Evolutionary conservation across 805 yeast genomes (phyloP), one percentile per base, ranked within the genome.

Genomic region (Saccharomycopsis fibuligera): DNA sequence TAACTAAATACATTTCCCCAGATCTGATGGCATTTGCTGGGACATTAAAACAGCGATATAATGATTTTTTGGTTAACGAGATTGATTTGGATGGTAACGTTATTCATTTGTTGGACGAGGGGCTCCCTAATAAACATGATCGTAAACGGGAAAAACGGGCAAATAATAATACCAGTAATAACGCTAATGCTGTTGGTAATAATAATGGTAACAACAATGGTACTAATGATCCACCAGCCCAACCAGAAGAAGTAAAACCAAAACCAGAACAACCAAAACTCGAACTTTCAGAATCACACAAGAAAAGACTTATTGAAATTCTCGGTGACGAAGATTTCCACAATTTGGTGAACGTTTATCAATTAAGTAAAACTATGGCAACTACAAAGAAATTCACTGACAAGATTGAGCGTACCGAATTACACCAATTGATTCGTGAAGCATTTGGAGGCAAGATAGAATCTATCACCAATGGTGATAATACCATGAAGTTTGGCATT

Each of bases 21-120:
- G 72, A 68, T 3, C 58, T 70, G 23, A 64, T 70, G 8, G 95
- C 96, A 2, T 87, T 93, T 55, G 62, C 64, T 16, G 99, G 98
- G 2, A 73, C 75, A 12, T 70, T 93, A 58, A 93, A 93, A 64
- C 95, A 86, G 60, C 72, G 96, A 53, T 90, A 89, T 65, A 83
- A 96, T 10, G 99, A 93, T 62, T 93, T 93, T 62, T 74, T 87
- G 61, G 99, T 93, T 40, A 87, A 89, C 64, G 99, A 93, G 64
- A 83, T 93, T 49, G 83, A 73, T 52, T 57, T 66, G 27, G 67
- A 76, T 21, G 95, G 86, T 1, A 66, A 76, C 1, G 96, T 89
- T 1, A 75, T 90, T 10, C 90, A 82, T 62, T 70, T 93, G 53
- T 62, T 67, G 8, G 96, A 90, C 59, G 76, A 79, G 47, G 96